Evolutionary conservation across 805 yeast species (phyloP), one percentile per base, ranked within the genome.

Genomic region (Blastobotrys parvus): DNA sequence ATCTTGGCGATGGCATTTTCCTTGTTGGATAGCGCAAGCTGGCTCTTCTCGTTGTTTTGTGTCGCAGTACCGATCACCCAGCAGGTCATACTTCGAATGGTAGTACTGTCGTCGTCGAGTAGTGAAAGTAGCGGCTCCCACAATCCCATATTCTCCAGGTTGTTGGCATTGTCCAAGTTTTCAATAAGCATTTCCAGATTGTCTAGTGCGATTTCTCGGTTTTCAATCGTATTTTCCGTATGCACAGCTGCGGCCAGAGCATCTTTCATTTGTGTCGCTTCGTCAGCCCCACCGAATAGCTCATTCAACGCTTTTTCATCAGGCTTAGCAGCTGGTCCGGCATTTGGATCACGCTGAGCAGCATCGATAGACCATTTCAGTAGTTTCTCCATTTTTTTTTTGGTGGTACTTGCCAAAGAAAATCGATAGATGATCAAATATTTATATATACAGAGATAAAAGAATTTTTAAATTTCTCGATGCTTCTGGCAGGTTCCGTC

Each of bases 161-260:
- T 87, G 63, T 90, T 89, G 19, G 97, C 97, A 61, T 92, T 92
- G 62, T 92, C 97, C 47, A 90, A 63, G 56, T 88, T 88, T 59
- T 90, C 97, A 39, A 92, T 81, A 41, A 90, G 68, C 90, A 89
- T 87, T 60, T 90, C 96, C 56, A 90, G 82, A 60, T 87, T 86
- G 51, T 90, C 97, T 47, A 88, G 74, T 0, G 97, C 95, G 6
- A 75, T 74, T 41, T 80, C 68, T 53, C 82, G 82, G 53, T 72
- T 71, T 33, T 82, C 90, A 18, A 74, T 53, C 5, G 73, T 73
- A 2, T 78, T 77, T 38, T 78, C 82, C 4, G 76, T 74, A 54
- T 75, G 69, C 2, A 64, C 56, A 3, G 83, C 76, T 7, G 82
- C 78, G 4, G 60, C 56, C 59, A 89, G 75, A 25, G 86, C 77